phyloP scores from a whole-genome alignment of 139 green algal genomes.

The Klebsormidium nitens region DNA sequence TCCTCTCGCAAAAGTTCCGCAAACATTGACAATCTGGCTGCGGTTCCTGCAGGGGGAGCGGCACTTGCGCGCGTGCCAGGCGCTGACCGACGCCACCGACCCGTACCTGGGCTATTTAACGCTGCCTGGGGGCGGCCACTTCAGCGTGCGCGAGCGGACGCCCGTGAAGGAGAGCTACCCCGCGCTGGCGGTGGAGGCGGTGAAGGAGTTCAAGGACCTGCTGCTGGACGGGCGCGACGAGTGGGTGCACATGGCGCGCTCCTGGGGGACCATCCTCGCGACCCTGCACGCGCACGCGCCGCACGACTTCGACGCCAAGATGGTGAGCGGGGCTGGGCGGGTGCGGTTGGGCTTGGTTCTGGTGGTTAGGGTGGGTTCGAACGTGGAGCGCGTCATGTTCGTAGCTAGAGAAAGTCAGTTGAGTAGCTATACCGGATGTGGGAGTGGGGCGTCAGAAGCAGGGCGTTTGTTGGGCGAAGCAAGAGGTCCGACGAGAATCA shows the following conservation, averaged over 20 bases:
- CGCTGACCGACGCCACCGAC: constrained; percentile 1
- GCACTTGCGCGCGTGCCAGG: not conserved
- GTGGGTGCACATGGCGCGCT: not conserved
- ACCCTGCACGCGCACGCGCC: constrained; percentile 5
- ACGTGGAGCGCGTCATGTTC: too few species aligned
- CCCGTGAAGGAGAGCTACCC: not conserved
- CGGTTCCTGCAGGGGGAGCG: too few species aligned
- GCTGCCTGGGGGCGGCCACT: not conserved
- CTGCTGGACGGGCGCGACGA: not conserved
- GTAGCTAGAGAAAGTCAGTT: too few species aligned
- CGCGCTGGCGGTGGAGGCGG: not conserved
- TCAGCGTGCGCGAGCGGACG: not conserved
- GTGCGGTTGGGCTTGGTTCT: too few species aligned
- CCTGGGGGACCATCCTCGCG: not conserved
- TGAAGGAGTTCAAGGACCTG: not conserved
- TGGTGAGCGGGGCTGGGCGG: too few species aligned
- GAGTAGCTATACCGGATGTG: too few species aligned
- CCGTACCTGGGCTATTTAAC: not conserved
- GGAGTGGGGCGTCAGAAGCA: too few species aligned
- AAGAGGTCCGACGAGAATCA: too few species aligned
- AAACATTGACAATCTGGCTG: too few species aligned
- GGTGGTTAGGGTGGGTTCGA: too few species aligned
- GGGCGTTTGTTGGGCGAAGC: too few species aligned
- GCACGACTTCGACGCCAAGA: constrained; percentile 6
- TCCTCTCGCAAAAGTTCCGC: too few species aligned